Base-by-base conservation (phyloP, 176 grass and related monocot genomes). In the Paspalum notatum region DNA sequence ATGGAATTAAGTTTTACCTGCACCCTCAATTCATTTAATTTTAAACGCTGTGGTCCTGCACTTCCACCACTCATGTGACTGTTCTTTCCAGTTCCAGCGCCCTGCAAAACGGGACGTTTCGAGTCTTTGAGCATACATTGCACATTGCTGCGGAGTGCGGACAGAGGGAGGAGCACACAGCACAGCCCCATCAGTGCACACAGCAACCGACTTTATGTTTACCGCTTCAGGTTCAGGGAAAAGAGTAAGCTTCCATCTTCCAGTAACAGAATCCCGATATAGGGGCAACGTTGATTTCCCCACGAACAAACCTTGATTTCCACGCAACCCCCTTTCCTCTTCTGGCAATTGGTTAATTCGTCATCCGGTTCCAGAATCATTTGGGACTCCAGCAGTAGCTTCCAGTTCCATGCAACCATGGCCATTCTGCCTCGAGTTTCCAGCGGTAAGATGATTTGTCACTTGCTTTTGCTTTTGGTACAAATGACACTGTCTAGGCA, bases 261-360 rank as follows among this genome's bases (percentile, higher is more conserved):
- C 52, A 70, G 58, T 11, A 17, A 16, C 10, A n/a, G 12, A 21
- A 40, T 5, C 17, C 32, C 6, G 43, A 16, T 56, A 20, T 0
- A 20, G 17, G 17, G 57, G 80, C 58, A 78, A 49, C 20, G 15
- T 12, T 49, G 49, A 78, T 83, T 55, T 51, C 58, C 58, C 20
- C 48, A 12, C 5, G 40, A 78, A 40, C 66, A 83, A 48, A 55
- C n/a, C 41, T 66, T 66, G 51, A 74, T 88, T 66, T 79, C 21
- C 50, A 74, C 50, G 67, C 74, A 69, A 78, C 38, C 18, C 32
- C 32, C 32, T 32, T 3, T 32, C 13, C 39, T 41, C 21, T 46
- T 22, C 56, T 12, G 57, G 14, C 21, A 41, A 46, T 46, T 11
- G 55, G 11, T 59, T 26, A 21, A 60, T 76, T 46, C 26, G 17